Evolutionary conservation across 768 basidiomycete species (phyloP).

Genomic region (Pisolithus marmoratus): DNA sequence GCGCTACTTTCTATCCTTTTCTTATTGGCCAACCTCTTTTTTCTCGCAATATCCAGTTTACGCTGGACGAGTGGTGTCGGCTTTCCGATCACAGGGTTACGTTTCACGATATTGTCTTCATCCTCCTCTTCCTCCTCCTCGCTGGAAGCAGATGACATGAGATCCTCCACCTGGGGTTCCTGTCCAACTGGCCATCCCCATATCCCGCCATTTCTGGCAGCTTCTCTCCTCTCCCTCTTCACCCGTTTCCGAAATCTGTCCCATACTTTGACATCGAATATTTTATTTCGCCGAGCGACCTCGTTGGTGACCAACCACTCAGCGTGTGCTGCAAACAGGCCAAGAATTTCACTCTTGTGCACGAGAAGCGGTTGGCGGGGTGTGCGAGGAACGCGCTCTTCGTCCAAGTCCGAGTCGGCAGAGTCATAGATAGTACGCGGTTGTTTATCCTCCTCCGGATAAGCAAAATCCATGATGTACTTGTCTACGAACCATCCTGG

Average conservation of each 20-base stretch:
- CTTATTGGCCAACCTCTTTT: neutral
- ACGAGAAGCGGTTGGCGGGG: slow-evolving; percentile 43
- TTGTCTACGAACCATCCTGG: neutral
- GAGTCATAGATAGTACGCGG: slow-evolving; percentile 15
- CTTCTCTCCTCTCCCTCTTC: slow-evolving; percentile 26
- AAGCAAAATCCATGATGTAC: neutral
- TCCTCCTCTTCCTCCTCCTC: neutral
- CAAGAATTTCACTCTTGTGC: slow-evolving; percentile 45
- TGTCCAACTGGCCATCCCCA: slow-evolving; percentile 21
- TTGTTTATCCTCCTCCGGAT: slow-evolving; percentile 27
- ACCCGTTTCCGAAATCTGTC: slow-evolving; percentile 35
- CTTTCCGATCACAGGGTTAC: slow-evolving; percentile 27
- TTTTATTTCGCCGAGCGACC: slow-evolving; percentile 17
- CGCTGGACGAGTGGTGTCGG: slow-evolving; percentile 9
- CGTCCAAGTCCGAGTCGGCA: slow-evolving; percentile 25
- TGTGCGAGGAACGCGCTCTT: slow-evolving; percentile 21
- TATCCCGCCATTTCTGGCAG: slow-evolving; percentile 17
- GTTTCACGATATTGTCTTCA: slow-evolving; percentile 9
- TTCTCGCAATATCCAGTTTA: slow-evolving; percentile 14
- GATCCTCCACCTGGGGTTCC: neutral
- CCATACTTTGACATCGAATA: slow-evolving; percentile 46
- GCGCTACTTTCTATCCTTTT: neutral
- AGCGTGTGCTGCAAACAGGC: slow-evolving; percentile 48
- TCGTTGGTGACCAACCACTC: slow-evolving; percentile 56
- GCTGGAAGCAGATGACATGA: slow-evolving; percentile 7